These are phyloP conservation scores for Cutaneotrichosporon cutaneum DNA, from an alignment of 1,284 basidiomycete genomes.

Conservation along the genomic window DNA sequence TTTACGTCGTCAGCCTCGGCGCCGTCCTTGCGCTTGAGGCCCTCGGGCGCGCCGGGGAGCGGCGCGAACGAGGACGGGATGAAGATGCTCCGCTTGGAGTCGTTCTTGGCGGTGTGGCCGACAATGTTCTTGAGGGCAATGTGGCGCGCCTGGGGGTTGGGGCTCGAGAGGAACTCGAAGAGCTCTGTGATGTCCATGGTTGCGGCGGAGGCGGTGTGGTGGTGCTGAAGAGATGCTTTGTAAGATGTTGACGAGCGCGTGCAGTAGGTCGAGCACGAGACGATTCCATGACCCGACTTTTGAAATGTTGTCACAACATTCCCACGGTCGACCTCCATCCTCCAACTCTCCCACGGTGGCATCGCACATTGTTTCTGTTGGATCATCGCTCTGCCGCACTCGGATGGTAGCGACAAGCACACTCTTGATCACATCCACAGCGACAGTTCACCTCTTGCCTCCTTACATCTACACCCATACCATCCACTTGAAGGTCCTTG, in stretches of 20 bases:
- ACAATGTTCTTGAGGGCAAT: conserved; percentile 81
- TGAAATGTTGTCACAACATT: conserved; percentile 13
- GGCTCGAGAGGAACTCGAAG: conserved; percentile 78
- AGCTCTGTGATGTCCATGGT: conserved; percentile 61
- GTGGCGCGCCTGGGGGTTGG: conserved; percentile 81
- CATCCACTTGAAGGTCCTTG: neutral
- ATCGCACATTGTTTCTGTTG: neutral
- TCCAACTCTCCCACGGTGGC: neutral
- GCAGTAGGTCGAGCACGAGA: neutral
- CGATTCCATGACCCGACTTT: neutral
- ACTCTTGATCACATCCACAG: neutral
- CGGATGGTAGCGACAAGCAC: neutral
- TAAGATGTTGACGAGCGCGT: neutral
- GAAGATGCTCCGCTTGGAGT: conserved; percentile 72
- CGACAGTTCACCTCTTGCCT: neutral
- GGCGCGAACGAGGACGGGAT: conserved; percentile 57
- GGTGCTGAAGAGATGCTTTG: neutral
- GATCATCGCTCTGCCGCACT: neutral
- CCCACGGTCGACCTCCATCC: conserved; percentile 26
- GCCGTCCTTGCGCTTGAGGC: conserved; percentile 53
- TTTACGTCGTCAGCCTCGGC: conserved; percentile 64
- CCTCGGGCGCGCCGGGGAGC: conserved; percentile 29
- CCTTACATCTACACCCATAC: neutral
- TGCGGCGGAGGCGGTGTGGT: neutral
- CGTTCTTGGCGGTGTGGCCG: conserved; percentile 70